Base-by-base conservation (phyloP, 352 stramenopile genomes). In the Phytopythium delawarense region DNA sequence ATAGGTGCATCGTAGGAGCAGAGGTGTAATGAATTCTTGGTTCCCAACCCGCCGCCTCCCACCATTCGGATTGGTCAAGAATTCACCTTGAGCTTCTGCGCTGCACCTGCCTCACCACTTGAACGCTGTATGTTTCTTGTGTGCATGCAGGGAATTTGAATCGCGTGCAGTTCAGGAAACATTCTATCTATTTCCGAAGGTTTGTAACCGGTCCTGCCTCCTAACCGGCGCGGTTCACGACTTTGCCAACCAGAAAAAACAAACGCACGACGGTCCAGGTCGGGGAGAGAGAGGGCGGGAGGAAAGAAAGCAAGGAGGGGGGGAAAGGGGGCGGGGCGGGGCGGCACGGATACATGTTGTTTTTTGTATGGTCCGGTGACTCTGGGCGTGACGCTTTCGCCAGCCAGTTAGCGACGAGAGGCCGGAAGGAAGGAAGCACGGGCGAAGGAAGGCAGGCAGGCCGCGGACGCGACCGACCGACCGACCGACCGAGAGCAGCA, bases 391-490 rank as follows among this genome's bases (percentile, higher is more conserved):
- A 21, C 40, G 15, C 4, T 21, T 21, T 49, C n/a, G 42, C 42
- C 42, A 49, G 18, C 42, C 42, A 49, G 42, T 49, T 49, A 49
- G 42, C 42, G 18, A 49, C 39, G 39, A 8, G 39, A 44, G 39
- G 39, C 39, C 16, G 40, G 40, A 46, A 9, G 42, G 42, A 49
- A 49, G 42, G 42, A n/a, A 21, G 9, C 12, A 15, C 48, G 48
- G 21, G 46, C n/a, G 46, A 44, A 18, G 52, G 52, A 58, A 44
- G 51, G 8, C 32, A 18, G 52, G 52, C 46, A 44, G 51, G 8
- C 32, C 28, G 40, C 34, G 34, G 34, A 39, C 34, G 40, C 16
- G 40, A 46, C 16, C 40, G 40, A 49, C 42, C 16, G 7, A 48
- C 40, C 16, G 18, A 15, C 42, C 7, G 35, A 60, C 23, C 20